phyloP scores from a whole-genome alignment of 108 stramenopile species.

The Cyclotella choctawhatcheeana region DNA sequence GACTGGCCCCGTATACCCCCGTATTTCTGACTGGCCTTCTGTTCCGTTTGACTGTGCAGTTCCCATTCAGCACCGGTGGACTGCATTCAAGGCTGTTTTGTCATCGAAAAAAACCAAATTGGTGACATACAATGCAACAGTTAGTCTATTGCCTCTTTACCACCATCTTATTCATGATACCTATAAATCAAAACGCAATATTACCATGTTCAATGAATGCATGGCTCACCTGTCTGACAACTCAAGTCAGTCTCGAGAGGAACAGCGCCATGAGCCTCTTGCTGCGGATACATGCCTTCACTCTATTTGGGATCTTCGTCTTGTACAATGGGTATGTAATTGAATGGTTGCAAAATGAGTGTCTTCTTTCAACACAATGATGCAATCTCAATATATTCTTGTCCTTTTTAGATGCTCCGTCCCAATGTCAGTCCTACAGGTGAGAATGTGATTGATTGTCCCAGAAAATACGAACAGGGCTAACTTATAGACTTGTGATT shows the following conservation, averaged over 20 bases:
- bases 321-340: conserved; percentile 39
- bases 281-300: conserved; percentile 23
- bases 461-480: no score
- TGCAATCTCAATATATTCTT: no score
- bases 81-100: conserved; percentile 41
- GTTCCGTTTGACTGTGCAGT: conserved; percentile 46
- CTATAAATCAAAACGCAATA: neutral
- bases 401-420: conserved; percentile 29
- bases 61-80: conserved; percentile 39
- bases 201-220: conserved; percentile 10
- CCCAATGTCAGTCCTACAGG: no score
- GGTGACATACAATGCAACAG: conserved; percentile 53
- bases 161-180: conserved; percentile 43
- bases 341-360: neutral
- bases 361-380: no score
- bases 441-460: no score
- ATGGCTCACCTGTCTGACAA: conserved; percentile 18
- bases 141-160: conserved; percentile 41
- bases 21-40: conserved; percentile 40
- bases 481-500: no score
- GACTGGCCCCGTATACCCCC: neutral
- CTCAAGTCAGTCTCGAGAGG: neutral
- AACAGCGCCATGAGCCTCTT: neutral
- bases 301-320: conserved; percentile 49
- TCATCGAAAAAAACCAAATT: conserved; percentile 18